Evolutionary conservation across 139 green algal species (phyloP).

Genomic region (Volvox africanus): DNA sequence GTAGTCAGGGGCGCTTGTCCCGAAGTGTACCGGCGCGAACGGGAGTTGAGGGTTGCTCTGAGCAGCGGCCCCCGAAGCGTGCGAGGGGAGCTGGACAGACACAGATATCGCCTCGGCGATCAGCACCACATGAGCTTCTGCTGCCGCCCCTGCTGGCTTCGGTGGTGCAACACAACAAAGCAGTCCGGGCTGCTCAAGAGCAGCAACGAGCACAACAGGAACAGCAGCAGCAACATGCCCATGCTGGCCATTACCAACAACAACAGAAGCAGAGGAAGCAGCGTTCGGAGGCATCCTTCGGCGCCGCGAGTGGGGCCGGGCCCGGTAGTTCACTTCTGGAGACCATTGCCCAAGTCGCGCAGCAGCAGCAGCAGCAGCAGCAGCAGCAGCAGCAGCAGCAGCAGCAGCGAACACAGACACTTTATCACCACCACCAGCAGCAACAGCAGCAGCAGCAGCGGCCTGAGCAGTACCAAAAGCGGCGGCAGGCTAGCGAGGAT

Average conservation of each 20-base stretch:
- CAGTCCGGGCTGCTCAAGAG: neutral
- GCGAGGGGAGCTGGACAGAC: neutral
- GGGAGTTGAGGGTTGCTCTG: neutral
- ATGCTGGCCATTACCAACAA: neutral
- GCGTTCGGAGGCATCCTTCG: neutral
- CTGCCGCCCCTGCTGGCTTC: neutral
- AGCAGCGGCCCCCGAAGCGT: neutral
- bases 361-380: constrained; percentile 17
- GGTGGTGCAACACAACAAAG: neutral
- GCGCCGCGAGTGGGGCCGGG: neutral
- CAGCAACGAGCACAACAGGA: neutral
- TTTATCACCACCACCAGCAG: neutral
- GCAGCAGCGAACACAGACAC: neutral
- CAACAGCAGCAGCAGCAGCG: neutral
- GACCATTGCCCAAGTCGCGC: neutral
- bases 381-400: neutral
- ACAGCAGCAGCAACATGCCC: neutral
- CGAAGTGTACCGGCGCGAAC: neutral
- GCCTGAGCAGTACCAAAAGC: neutral
- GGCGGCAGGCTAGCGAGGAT: neutral
- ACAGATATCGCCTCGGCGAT: neutral
- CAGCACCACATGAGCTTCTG: too few species aligned
- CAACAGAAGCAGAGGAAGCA: constrained; percentile 12
- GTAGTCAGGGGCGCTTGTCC: too few species aligned
- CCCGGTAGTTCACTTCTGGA: neutral